These are phyloP conservation scores for Castanea crenata DNA, from an alignment of 306 rosid genomes.

Conservation along the genomic window DNA sequence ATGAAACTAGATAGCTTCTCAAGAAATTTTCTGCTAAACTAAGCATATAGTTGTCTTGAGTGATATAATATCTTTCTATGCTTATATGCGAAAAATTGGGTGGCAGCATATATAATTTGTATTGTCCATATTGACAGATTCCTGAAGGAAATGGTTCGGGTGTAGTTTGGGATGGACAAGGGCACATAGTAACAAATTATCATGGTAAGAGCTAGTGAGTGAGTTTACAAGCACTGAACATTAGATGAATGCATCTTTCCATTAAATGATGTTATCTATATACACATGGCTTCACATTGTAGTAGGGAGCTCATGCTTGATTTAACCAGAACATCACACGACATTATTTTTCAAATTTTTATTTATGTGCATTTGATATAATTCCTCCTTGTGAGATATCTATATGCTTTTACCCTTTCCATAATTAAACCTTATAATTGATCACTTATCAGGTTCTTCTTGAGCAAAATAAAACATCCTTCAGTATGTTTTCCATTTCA, in stretches of 20 bases:
- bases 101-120: constrained; percentile 7
- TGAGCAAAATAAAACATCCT: background rate
- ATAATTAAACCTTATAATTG: background rate
- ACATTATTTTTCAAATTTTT: background rate
- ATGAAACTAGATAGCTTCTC: background rate
- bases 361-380: background rate
- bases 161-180: constrained; percentile 90
- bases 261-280: background rate
- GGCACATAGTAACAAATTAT: constrained; percentile 92
- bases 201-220: constrained; percentile 62
- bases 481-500: background rate
- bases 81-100: constrained; percentile 3
- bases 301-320: constrained; percentile 6
- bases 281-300: background rate
- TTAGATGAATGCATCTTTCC: background rate
- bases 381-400: background rate
- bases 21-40: background rate
- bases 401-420: background rate
- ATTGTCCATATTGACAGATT: constrained; percentile 47
- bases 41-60: background rate
- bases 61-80: constrained; percentile 13
- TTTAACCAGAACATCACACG: background rate
- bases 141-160: constrained; percentile 99
- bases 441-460: background rate
- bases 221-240: background rate